A percentile compares a stretch with the other conserved stretches of the same genome.
Evolutionary conservation across 768 basidiomycete genomes (phyloP).

Genomic region (Hebeloma cylindrosporum): DNA sequence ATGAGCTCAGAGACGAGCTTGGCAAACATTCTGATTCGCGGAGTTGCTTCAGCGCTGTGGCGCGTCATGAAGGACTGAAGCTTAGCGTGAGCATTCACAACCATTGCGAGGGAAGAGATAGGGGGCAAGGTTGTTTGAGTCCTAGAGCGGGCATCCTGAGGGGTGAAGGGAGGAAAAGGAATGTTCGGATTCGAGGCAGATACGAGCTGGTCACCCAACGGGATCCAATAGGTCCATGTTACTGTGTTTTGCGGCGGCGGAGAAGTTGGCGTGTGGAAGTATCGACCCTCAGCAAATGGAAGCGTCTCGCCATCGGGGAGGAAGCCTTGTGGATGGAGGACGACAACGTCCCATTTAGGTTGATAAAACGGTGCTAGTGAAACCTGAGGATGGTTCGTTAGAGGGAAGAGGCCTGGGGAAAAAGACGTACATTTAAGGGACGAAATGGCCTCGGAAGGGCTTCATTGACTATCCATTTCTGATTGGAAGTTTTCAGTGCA

Average conservation of each 20-base stretch:
- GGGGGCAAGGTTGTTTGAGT: background rate
- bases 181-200: background rate
- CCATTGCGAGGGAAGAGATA: background rate
- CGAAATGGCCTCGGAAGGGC: slow-evolving; percentile 1
- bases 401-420: background rate
- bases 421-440: slow-evolving; percentile 10
- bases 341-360: slow-evolving; percentile 12
- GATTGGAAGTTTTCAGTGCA: slow-evolving; percentile 6
- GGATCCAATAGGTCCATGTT: background rate
- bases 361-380: slow-evolving; percentile 8
- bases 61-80: background rate
- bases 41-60: background rate
- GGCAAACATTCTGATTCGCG: background rate
- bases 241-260: background rate
- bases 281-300: slow-evolving; percentile 4
- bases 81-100: background rate
- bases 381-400: slow-evolving; percentile 7
- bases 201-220: background rate
- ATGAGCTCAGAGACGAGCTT: background rate
- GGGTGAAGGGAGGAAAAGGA: background rate
- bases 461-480: slow-evolving; percentile 4
- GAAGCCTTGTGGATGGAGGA: slow-evolving; percentile 14
- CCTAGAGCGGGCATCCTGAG: background rate
- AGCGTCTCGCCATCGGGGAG: slow-evolving; percentile 13
- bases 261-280: slow-evolving; percentile 1